A percentile compares a stretch with the other conserved stretches of the same genome.
Evolutionary conservation across 441 rosid genomes (phyloP).

Genomic region (Jatropha multifida): DNA sequence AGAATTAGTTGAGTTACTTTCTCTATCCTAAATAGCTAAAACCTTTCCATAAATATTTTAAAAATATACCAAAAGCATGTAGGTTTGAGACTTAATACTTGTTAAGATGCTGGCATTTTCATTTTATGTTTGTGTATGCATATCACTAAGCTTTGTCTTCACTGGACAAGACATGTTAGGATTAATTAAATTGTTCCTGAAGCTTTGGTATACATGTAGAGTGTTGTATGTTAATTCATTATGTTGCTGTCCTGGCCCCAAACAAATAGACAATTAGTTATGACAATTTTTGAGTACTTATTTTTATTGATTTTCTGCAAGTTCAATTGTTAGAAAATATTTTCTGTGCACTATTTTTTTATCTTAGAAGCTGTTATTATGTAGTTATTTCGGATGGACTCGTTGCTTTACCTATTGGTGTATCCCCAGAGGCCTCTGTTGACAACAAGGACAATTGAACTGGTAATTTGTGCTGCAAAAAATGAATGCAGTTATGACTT

Average conservation of each 20-base stretch:
- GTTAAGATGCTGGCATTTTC: not conserved
- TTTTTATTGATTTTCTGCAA: not conserved
- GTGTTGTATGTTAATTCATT: not conserved
- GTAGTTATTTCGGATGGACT: conserved; percentile 83
- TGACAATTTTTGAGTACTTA: not conserved
- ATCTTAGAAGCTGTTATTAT: conserved; percentile 9
- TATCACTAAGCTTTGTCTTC: not conserved
- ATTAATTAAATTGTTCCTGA: not conserved
- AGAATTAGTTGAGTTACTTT: not conserved
- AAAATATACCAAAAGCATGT: not conserved
- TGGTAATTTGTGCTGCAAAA: conserved; percentile 46
- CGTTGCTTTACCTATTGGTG: conserved; percentile 86
- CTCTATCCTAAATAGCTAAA: not conserved
- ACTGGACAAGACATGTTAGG: not conserved
- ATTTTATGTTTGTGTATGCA: not conserved
- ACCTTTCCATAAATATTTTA: not conserved
- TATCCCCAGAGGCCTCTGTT: conserved; percentile 95
- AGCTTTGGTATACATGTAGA: not conserved
- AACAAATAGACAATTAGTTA: not conserved
- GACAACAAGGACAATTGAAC: conserved; percentile 90
- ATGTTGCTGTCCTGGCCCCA: not conserved
- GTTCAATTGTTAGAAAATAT: not conserved
- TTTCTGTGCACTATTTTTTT: not conserved
- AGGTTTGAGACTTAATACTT: not conserved
- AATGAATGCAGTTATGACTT: not conserved